phyloP scores from a whole-genome alignment of 129 eudicot species.

The Lactuca saligna region DNA sequence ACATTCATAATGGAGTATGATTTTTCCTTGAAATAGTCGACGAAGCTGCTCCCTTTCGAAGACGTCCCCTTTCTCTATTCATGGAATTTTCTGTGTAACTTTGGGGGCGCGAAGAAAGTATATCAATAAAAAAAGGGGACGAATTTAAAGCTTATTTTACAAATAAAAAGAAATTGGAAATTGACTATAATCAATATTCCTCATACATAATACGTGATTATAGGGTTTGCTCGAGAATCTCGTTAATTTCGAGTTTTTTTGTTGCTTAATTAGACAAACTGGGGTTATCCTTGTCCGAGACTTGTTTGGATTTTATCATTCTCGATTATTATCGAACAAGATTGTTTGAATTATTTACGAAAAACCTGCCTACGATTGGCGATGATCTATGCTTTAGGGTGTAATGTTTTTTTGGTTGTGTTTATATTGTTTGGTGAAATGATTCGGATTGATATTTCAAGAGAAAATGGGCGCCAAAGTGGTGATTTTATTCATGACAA shows the following conservation, averaged over 20 bases:
- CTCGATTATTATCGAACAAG: slow-evolving; percentile 8
- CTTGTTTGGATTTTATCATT: background rate
- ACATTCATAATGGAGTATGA: background rate
- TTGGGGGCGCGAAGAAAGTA: slow-evolving; percentile 23
- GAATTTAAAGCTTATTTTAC: background rate
- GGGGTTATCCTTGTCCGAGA: background rate
- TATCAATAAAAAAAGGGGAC: background rate
- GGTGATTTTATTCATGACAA: slow-evolving; percentile 32
- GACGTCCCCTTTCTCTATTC: slow-evolving; percentile 2
- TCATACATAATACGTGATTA: background rate
- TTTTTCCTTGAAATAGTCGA: slow-evolving; percentile 12
- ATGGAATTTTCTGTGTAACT: background rate
- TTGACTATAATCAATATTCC: slow-evolving; percentile 1
- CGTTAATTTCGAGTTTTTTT: slow-evolving; percentile 3
- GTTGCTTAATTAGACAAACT: slow-evolving; percentile 5
- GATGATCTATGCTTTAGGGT: slow-evolving; percentile 28
- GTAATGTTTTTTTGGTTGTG: slow-evolving; percentile 12
- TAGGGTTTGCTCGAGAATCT: slow-evolving; percentile 18
- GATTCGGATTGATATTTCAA: slow-evolving; percentile 40
- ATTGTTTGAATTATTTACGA: slow-evolving; percentile 8
- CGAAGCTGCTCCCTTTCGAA: background rate
- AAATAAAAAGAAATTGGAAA: background rate
- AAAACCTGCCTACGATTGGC: slow-evolving; percentile 24
- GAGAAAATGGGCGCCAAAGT: slow-evolving; percentile 47
- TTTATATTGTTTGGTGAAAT: slow-evolving; percentile 22